Conservation (phyloP, 176 grass and related monocot genomes). For the Pontederia paniculata region DNA sequence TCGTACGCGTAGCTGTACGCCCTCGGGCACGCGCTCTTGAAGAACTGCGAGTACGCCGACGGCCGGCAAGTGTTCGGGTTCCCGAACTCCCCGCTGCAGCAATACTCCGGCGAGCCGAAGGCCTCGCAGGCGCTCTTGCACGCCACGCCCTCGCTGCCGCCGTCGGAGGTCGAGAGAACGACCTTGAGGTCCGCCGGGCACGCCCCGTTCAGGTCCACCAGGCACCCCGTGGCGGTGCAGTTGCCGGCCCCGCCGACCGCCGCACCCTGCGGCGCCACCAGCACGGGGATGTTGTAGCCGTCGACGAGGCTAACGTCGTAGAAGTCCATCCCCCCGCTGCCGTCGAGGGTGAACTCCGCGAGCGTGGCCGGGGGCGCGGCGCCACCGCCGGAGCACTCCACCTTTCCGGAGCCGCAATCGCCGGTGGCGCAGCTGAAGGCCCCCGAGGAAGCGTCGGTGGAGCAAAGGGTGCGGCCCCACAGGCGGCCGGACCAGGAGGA, state of each 20-base stretch:
- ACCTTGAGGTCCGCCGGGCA: constrained; percentile 55
- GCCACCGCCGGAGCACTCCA: not conserved
- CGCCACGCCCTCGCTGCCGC: constrained; percentile 4
- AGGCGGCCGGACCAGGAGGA: constrained; percentile 2
- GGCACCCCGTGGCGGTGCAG: constrained; percentile 59
- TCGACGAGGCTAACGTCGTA: constrained; percentile 91
- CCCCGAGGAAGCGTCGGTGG: not conserved
- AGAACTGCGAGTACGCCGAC: too few relatives aligned
- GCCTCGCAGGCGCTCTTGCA: constrained; percentile 6
- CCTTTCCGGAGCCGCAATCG: too few relatives aligned
- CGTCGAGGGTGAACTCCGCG: constrained; percentile 9
- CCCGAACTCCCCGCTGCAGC: not conserved
- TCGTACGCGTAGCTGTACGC: too few relatives aligned
- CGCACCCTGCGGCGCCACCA: constrained; percentile 43
- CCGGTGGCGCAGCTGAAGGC: constrained; percentile 2
- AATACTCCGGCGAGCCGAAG: not conserved
- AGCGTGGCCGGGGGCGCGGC: constrained; percentile 1
- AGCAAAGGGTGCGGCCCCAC: constrained; percentile 4
- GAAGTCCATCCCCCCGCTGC: constrained; percentile 61
- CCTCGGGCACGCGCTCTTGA: too few relatives aligned
- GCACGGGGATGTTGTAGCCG: constrained; percentile 60
- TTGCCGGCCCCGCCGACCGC: constrained; percentile 4
- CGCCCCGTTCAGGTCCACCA: constrained; percentile 48
- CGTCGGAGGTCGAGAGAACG: not conserved
- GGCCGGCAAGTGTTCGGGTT: too few relatives aligned